Evolutionary conservation across 2,329 filamentous ascomycete genomes (phyloP), one percentile per base, ranked within the genome.

Genomic region (Ceratocystis harringtonii): DNA sequence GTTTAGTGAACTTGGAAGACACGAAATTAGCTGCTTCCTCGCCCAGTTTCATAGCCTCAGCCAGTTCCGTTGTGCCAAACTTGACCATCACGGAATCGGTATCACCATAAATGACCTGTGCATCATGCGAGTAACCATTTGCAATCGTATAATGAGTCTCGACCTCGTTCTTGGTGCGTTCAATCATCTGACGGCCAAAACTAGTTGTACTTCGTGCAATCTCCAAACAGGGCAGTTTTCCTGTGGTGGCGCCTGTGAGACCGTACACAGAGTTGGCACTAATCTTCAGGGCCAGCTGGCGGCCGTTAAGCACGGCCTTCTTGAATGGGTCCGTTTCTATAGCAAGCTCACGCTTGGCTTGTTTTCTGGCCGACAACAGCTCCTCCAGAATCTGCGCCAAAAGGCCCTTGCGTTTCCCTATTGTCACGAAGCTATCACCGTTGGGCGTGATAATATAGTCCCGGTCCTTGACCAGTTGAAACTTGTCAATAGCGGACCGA

Each of bases 51-150:
- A 99, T 99, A 25, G 91, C 88, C 69, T 94, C 89, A 5, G 84
- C 81, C 19, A 99, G 80, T 69, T 96, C 91, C 52, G 85, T 86
- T 8, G 91, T 92, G 55, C 94, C 94, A 70, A 99, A 99, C 73
- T 96, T 97, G 68, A 99, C 92, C 94, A 99, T 99, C 77, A 99
- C 94, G 7, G 94, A 99, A 81, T 99, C 94, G 1, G 94, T 99
- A 75, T 99, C 94, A 78, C 94, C 94, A 71, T 99, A 99, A 69
- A 99, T 95, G 77, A 99, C 94, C 73, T 96, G 86, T 0, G 94
- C 94, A 74, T 99, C 89, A 74, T 97, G 90, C 1, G 83, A 85
- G 75, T 97, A 99, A 19, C 94, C 94, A 71, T 99, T 97, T 62
- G 89, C 89, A 66, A 96, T 92, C 61, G 84, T 92, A 75, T 96